A percentile compares a stretch with the other conserved stretches of the same genome.
phyloP scores from a whole-genome alignment of 176 grass and related monocot genomes.

The Aegilops speltoides region DNA sequence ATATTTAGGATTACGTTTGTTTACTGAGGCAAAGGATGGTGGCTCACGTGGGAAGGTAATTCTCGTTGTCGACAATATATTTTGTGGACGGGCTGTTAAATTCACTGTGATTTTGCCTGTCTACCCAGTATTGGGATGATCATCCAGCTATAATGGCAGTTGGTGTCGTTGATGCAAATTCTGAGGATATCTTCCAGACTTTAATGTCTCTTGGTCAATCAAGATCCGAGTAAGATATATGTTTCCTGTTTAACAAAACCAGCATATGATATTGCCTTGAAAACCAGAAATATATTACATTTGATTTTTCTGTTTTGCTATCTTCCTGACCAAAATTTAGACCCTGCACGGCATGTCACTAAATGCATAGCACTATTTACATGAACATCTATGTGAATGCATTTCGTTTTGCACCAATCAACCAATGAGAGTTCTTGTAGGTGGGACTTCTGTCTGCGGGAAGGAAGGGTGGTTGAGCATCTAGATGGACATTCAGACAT shows the following conservation, averaged over 20 bases:
- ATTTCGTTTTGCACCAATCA: background rate
- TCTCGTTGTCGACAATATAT: constrained; percentile 9
- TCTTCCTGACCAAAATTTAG: background rate
- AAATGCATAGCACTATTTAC: constrained; percentile 12
- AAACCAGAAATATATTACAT: background rate
- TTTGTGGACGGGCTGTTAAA: constrained; percentile 16
- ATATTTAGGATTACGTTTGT: constrained; percentile 78
- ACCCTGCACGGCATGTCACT: background rate
- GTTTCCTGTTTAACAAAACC: background rate
- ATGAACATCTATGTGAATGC: background rate
- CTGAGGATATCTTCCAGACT: constrained; percentile 82
- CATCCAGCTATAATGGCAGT: constrained; percentile 99
- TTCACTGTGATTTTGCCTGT: constrained; percentile 31
- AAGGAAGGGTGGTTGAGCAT: constrained; percentile 87
- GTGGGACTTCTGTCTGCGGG: constrained; percentile 94
- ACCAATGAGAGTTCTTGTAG: constrained; percentile 43
- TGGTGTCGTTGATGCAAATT: constrained; percentile 88
- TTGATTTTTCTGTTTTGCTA: background rate
- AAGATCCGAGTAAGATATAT: constrained; percentile 81
- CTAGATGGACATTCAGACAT: constrained; percentile 95
- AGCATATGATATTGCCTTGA: background rate
- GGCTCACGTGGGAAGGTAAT: constrained; percentile 70
- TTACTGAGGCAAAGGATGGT: constrained; percentile 90
- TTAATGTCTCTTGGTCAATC: constrained; percentile 95
- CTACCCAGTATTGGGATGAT: constrained; percentile 87